Conservation (phyloP, 441 rosid species). For the Populus tomentosa region DNA sequence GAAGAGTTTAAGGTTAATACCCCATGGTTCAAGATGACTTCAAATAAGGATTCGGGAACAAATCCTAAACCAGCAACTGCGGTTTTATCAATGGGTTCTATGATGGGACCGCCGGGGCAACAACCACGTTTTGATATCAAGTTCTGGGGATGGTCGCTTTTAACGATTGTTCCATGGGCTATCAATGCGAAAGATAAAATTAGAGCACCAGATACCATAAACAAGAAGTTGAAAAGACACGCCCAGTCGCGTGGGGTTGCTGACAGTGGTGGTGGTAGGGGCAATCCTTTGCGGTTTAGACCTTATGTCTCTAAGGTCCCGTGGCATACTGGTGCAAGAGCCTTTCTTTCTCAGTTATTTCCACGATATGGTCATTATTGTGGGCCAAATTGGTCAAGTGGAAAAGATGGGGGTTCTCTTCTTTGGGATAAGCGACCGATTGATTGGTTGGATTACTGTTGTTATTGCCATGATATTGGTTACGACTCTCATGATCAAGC, state of each 20-base stretch:
- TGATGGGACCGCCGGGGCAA: constrained; percentile 29
- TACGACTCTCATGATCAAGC: constrained; percentile 89
- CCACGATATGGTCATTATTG: constrained; percentile 97
- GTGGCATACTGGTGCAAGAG: constrained; percentile 92
- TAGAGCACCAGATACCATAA: constrained; percentile 23
- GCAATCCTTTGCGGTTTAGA: constrained; percentile 57
- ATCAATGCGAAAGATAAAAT: constrained; percentile 21
- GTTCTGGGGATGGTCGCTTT: constrained; percentile 55
- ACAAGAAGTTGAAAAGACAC: constrained; percentile 54
- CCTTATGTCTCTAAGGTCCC: constrained; percentile 94
- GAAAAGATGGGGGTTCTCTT: constrained; percentile 77
- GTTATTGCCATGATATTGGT: constrained; percentile 97
- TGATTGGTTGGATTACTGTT: constrained; percentile 95
- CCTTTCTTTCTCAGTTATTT: constrained; percentile 80
- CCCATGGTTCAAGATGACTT: constrained; percentile 34
- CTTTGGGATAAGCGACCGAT: constrained; percentile 93
- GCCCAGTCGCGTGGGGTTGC: constrained; percentile 28
- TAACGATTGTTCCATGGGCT: constrained; percentile 55
- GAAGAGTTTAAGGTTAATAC: constrained; percentile 33
- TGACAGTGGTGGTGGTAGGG: constrained; percentile 17
- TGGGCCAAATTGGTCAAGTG: constrained; percentile 99
- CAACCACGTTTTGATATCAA: constrained; percentile 38
- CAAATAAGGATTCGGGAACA: constrained; percentile 35
- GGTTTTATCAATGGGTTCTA: constrained; percentile 11
- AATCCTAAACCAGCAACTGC: constrained; percentile 30